These are phyloP conservation scores for Epichloe scottii DNA, from an alignment of 2,329 filamentous ascomycete species.

Conservation along the genomic window DNA sequence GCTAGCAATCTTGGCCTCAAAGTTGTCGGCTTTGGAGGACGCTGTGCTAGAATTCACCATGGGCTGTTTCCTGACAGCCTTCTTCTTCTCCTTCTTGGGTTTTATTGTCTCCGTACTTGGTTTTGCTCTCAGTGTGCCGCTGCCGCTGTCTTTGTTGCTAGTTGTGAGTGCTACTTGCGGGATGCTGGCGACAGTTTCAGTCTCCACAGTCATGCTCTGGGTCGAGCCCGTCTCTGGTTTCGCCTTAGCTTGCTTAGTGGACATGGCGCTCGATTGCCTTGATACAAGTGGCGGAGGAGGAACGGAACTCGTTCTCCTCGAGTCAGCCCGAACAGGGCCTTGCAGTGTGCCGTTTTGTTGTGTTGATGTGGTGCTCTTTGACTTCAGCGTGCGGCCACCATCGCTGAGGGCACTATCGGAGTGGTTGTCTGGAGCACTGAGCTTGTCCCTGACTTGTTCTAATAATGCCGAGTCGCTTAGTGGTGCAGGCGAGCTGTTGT, in stretches of 20 bases:
- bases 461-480: conserved; percentile 30
- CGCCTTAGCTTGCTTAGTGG: conserved; percentile 54
- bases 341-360: conserved; percentile 56
- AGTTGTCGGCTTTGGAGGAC: conserved; percentile 94
- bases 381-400: conserved; percentile 29
- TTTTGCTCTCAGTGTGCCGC: conserved; percentile 69
- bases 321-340: conserved; percentile 34
- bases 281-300: conserved; percentile 44
- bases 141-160: conserved; percentile 50
- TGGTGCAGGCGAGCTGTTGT: conserved; percentile 54
- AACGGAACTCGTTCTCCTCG: conserved; percentile 30
- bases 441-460: conserved; percentile 39
- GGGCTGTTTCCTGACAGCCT: conserved; percentile 60
- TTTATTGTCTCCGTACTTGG: conserved; percentile 92
- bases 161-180: conserved; percentile 66
- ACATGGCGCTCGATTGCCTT: conserved; percentile 51
- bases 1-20: conserved; percentile 91
- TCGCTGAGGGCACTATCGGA: conserved; percentile 28
- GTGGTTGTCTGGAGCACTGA: conserved; percentile 27
- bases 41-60: conserved; percentile 56
- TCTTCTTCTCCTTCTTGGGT: conserved; percentile 88
- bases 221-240: conserved; percentile 61
- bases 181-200: conserved; percentile 85
- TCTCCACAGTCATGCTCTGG: conserved; percentile 93
- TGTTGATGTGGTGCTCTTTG: conserved; percentile 32